Percentiles rank a stretch among this genome's conserved stretches.
These are phyloP conservation scores for Diutina siamensis DNA, from an alignment of 1,139 yeast genomes.

Conservation along the genomic window DNA sequence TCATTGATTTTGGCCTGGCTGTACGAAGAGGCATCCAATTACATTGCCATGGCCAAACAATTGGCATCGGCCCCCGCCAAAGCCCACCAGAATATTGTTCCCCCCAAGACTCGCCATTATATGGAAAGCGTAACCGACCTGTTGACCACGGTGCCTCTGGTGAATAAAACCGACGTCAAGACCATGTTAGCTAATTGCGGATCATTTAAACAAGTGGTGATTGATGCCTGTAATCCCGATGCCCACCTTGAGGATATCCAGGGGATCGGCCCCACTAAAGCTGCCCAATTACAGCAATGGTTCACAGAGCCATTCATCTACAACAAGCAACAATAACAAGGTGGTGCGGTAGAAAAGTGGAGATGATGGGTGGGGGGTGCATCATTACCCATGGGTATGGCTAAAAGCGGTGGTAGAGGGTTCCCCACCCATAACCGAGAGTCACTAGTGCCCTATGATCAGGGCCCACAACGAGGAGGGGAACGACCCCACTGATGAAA, in stretches of 20 bases:
- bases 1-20: constrained; percentile 72
- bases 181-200: constrained; percentile 43
- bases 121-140: neutral
- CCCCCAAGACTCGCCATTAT: neutral
- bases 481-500: too few species aligned
- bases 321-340: constrained; percentile 19
- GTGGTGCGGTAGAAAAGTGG: neutral
- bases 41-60: constrained; percentile 27
- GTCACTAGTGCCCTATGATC: too few species aligned
- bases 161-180: constrained; percentile 50
- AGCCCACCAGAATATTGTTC: neutral
- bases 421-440: constrained; percentile 3
- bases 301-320: constrained; percentile 44
- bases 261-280: constrained; percentile 49
- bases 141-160: constrained; percentile 38
- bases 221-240: constrained; percentile 18
- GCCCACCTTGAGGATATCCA: constrained; percentile 22
- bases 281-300: constrained; percentile 30
- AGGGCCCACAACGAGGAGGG: neutral
- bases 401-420: neutral
- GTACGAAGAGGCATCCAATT: constrained; percentile 77
- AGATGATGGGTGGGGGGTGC: neutral
- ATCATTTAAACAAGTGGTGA: constrained; percentile 37
- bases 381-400: neutral
- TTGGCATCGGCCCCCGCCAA: neutral